phyloP scores from a whole-genome alignment of 2,329 filamentous ascomycete species.

The Colletotrichum higginsianum region DNA sequence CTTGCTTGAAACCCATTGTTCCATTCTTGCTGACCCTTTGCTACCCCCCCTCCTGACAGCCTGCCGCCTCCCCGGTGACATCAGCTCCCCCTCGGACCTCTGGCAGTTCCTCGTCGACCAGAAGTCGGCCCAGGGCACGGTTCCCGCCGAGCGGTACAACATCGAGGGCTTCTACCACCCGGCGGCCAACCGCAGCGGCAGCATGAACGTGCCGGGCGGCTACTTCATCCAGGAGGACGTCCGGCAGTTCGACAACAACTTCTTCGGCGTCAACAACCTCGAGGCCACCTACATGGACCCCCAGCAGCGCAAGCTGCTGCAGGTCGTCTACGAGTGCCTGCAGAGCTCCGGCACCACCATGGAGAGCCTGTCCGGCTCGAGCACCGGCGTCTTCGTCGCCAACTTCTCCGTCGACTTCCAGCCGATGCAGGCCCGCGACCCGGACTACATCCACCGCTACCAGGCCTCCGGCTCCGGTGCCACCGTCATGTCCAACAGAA shows the following conservation, averaged over 20 bases:
- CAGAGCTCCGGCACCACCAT: no score
- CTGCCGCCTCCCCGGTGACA: no score
- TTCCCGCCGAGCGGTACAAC: constrained; percentile 45
- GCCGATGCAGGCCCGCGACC: constrained; percentile 40
- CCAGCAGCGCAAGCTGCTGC: no score
- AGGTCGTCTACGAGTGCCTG: no score
- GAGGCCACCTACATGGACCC: constrained; percentile 48
- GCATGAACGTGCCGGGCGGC: constrained; percentile 42
- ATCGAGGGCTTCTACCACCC: constrained; percentile 45
- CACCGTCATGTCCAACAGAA: constrained; percentile 52
- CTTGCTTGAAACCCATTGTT: no score
- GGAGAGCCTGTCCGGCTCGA: no score
- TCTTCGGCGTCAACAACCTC: constrained; percentile 56
- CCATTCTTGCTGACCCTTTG: no score
- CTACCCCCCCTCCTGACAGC: no score
- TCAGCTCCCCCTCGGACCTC: no score
- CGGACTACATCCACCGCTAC: constrained; percentile 33
- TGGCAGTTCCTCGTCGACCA: no score
- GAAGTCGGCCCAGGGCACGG: no score
- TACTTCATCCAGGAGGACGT: constrained; percentile 50
- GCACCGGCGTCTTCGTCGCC: constrained; percentile 50
- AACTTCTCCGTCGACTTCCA: constrained; percentile 47
- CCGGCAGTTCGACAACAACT: constrained; percentile 52
- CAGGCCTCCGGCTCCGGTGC: constrained; percentile 49
- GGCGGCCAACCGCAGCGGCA: constrained; percentile 43